Evolutionary conservation across 306 rosid genomes (phyloP).

Genomic region (Prunus padus): DNA sequence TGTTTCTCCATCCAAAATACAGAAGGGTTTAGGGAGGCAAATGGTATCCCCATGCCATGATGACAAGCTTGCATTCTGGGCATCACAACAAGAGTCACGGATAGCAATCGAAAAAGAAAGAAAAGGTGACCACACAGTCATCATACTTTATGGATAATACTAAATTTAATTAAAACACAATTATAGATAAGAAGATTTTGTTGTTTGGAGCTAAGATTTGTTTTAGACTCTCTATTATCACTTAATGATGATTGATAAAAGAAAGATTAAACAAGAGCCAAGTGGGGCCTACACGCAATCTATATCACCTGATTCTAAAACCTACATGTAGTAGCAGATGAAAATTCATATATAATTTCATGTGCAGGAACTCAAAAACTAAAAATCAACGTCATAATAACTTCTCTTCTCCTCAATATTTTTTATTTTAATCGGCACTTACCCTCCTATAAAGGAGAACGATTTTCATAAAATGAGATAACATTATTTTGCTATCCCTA

Average conservation of each 20-base stretch:
- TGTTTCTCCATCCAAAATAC: not conserved
- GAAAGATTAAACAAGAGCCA: conserved; percentile 10
- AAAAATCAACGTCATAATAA: not conserved
- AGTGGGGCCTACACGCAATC: not conserved
- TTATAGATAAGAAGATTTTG: conserved; percentile 36
- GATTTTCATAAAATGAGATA: no score
- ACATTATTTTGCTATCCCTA: no score
- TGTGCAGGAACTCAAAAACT: not conserved
- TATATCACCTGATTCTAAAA: not conserved
- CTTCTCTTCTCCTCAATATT: not conserved
- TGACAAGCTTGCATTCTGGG: conserved; percentile 59
- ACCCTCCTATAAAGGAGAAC: no score
- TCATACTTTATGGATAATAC: conserved; percentile 33
- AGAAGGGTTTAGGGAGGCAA: conserved; percentile 48
- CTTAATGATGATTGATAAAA: conserved; percentile 37
- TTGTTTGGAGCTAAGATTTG: conserved; percentile 37
- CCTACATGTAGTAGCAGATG: not conserved
- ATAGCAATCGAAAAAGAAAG: conserved; percentile 15
- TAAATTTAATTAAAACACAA: conserved; percentile 25
- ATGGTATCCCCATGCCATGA: conserved; percentile 82
- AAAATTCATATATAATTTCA: not conserved
- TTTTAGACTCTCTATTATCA: conserved; percentile 41
- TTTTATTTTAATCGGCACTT: no score
- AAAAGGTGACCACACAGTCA: conserved; percentile 7
- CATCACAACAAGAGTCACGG: conserved; percentile 40